phyloP scores from a whole-genome alignment of 2,329 filamentous ascomycete genomes.

The Phialophora verrucosa region DNA sequence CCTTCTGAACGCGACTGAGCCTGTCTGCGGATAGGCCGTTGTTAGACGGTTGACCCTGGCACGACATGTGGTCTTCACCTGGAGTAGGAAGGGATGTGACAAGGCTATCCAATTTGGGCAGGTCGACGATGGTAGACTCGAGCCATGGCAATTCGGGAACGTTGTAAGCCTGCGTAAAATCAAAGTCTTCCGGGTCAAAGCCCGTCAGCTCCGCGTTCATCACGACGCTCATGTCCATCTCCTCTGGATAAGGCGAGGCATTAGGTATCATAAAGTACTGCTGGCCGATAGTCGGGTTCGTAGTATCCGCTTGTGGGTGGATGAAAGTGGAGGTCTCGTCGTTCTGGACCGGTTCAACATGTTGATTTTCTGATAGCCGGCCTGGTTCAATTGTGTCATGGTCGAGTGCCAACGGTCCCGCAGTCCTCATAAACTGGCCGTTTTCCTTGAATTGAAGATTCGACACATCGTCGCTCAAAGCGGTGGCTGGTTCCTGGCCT shows the following conservation, averaged over 20 bases:
- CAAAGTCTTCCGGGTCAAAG: neutral
- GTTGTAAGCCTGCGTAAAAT: neutral
- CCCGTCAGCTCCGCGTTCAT: neutral
- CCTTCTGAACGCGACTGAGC: slow-evolving; percentile 12
- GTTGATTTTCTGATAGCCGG: neutral
- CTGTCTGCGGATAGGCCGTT: neutral
- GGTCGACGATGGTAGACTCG: neutral
- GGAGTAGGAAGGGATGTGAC: neutral
- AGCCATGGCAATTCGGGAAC: neutral
- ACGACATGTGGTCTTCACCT: neutral
- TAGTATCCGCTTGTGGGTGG: neutral
- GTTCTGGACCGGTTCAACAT: neutral
- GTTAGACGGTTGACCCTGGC: neutral
- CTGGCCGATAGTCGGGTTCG: neutral
- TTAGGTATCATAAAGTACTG: no score
- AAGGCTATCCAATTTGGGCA: neutral
- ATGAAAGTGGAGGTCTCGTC: neutral
- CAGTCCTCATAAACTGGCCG: neutral
- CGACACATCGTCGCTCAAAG: neutral
- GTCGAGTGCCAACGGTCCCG: neutral
- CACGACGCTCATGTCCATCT: neutral
- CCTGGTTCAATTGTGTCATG: neutral
- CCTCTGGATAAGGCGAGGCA: neutral
- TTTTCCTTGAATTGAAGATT: neutral
- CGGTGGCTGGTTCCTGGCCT: no score